Evolutionary conservation across 1,139 yeast genomes (phyloP), one percentile per base, ranked within the genome.

Genomic region (Pichiaceae sp.): DNA sequence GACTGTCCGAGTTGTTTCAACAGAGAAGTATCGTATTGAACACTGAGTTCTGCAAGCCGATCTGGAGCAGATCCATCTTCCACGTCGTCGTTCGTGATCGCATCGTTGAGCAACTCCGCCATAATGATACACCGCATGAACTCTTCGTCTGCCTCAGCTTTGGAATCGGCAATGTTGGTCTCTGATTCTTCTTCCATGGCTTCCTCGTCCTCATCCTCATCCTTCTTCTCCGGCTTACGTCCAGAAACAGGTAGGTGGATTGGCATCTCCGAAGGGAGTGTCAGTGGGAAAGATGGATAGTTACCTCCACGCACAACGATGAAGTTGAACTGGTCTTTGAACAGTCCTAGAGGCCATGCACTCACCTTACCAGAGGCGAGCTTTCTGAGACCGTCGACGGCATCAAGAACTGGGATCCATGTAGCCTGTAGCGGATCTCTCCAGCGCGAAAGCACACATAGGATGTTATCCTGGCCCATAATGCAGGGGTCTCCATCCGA

Each of bases 301-400:
- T 57, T 57, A 14, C 66, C 25, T 19, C 84, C 85, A 56, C 84
- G 83, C 43, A 86, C 70, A 18, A 85, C 68, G 41, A 85, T 71
- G 59, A 95, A 84, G 46, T 74, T 74, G 48, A 87, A 70, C 42
- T 76, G 75, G 45, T 81, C 82, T 37, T 70, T 72, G 42, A 71
- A 68, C 32, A 87, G 64, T 2, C 96, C 96, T 36, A 91, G 65
- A 11, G 97, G 97, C 96, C 97, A 87, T 46, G 84, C 80, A 34
- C 63, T 62, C 14, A 61, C 60, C 42, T 64, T 64, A 37, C 80
- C 78, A 39, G 62, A 56, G 19, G 59, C 52, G 4, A 53, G 46
- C 35, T 69, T 73, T 8, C 74, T 69, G 21, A 80, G 71, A 2
- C 75, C 76, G 28, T 70, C 70, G 17, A 63, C 63, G 19, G 86